Percentiles rank a stretch among this genome's conserved stretches.
These are phyloP conservation scores for Lasiodiplodia gonubiensis DNA, from an alignment of 2,329 filamentous ascomycete species.

Conservation along the genomic window DNA sequence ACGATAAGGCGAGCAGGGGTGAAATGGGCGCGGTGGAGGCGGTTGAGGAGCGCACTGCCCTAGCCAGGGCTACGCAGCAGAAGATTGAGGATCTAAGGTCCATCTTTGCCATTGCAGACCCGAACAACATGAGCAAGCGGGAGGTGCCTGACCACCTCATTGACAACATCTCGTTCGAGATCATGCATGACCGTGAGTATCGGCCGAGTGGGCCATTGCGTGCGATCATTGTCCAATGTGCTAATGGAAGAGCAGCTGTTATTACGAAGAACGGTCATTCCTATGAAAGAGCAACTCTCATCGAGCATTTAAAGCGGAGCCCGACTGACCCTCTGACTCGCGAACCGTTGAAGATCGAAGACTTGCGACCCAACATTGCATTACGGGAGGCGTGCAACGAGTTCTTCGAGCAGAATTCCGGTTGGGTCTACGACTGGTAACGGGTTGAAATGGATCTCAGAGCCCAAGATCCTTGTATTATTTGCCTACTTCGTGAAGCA, in stretches of 20 bases:
- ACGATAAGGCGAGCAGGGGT: slow-evolving; percentile 42
- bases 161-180: slow-evolving; percentile 75
- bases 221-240: slow-evolving; percentile 21
- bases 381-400: slow-evolving; percentile 83
- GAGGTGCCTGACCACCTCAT: slow-evolving; percentile 77
- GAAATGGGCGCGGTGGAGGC: slow-evolving; percentile 53
- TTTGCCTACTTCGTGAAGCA: neutral
- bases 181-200: slow-evolving; percentile 70
- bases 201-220: slow-evolving; percentile 6
- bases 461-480: neutral
- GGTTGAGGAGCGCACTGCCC: slow-evolving; percentile 55
- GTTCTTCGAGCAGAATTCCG: slow-evolving; percentile 78
- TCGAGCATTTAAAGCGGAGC: slow-evolving; percentile 80
- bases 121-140: slow-evolving; percentile 48
- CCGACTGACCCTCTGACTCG: slow-evolving; percentile 83
- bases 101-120: slow-evolving; percentile 55
- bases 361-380: slow-evolving; percentile 81
- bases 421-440: slow-evolving; percentile 91
- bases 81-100: slow-evolving; percentile 53
- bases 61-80: slow-evolving; percentile 47
- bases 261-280: slow-evolving; percentile 83
- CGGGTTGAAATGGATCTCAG: no score
- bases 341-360: slow-evolving; percentile 69
- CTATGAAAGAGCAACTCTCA: slow-evolving; percentile 84
- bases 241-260: slow-evolving; percentile 48